Conservation (phyloP, 306 rosid genomes). For the Sindora glabra region DNA sequence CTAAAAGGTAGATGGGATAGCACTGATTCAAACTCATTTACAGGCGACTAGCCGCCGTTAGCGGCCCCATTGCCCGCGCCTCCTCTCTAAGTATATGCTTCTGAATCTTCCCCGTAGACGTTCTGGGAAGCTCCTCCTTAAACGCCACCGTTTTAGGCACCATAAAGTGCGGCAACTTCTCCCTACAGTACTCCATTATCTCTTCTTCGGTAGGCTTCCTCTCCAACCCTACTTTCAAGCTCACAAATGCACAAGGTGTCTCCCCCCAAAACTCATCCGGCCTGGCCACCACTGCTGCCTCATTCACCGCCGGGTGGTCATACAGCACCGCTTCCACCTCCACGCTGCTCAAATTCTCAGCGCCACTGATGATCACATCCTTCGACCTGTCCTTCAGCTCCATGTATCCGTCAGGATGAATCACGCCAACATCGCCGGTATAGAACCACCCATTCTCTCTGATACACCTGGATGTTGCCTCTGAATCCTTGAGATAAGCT, state of each 20-base stretch:
- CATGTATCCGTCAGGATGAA: slow-evolving; percentile 51
- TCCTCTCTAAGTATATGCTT: slow-evolving; percentile 10
- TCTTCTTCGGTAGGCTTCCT: slow-evolving; percentile 38
- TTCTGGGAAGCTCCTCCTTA: slow-evolving; percentile 52
- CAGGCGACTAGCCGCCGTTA: too few relatives aligned
- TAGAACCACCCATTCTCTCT: slow-evolving; percentile 40
- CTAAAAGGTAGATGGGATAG: too few relatives aligned
- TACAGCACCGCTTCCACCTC: slow-evolving; percentile 62
- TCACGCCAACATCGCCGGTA: slow-evolving; percentile 49
- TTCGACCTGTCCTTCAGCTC: slow-evolving; percentile 59
- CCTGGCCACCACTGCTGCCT: slow-evolving; percentile 66
- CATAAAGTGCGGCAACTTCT: slow-evolving; percentile 52
- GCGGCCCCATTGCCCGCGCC: too few relatives aligned
- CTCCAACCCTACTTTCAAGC: slow-evolving; percentile 19
- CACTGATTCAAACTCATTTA: too few relatives aligned
- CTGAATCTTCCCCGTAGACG: slow-evolving; percentile 58
- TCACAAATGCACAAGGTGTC: slow-evolving; percentile 64
- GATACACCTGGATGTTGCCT: slow-evolving; percentile 24
- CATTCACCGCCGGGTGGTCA: slow-evolving; percentile 27
- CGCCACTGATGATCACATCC: slow-evolving; percentile 61
- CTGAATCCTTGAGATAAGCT: slow-evolving; percentile 44
- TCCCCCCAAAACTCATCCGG: slow-evolving; percentile 64
- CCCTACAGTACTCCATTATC: slow-evolving; percentile 41
- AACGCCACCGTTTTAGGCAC: slow-evolving; percentile 73
- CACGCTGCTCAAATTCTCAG: slow-evolving; percentile 63